Conservation (phyloP, 1,284 basidiomycete species). For the Melampsora americana region DNA sequence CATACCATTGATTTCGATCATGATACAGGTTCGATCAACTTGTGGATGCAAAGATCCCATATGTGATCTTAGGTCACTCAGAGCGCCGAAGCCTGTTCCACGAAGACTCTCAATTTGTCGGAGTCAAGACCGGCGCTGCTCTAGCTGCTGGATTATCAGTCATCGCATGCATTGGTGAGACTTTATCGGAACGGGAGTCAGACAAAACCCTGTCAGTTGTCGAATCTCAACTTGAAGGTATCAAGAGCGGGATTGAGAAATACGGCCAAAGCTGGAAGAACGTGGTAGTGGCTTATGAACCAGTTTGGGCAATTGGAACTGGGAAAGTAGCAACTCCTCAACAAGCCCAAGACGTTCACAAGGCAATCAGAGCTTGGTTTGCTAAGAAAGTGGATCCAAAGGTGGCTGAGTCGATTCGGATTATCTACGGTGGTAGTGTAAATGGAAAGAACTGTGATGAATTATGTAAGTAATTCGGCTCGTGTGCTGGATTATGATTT, state of each 20-base stretch:
- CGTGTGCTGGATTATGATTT: conserved; percentile 20
- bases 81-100: conserved; percentile 90
- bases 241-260: conserved; percentile 63
- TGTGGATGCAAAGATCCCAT: conserved; percentile 78
- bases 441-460: conserved; percentile 82
- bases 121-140: conserved; percentile 77
- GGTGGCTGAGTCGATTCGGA: conserved; percentile 73
- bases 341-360: conserved; percentile 86
- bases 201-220: conserved; percentile 76
- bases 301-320: conserved; percentile 98
- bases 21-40: conserved; percentile 65
- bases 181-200: conserved; percentile 79
- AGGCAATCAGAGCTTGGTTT: conserved; percentile 76
- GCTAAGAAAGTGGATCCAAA: conserved; percentile 64
- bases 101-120: conserved; percentile 79
- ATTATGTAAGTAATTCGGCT: conserved; percentile 63
- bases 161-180: conserved; percentile 96
- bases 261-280: conserved; percentile 75
- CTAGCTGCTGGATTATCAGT: conserved; percentile 72
- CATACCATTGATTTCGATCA: conserved; percentile 55
- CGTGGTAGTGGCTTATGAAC: conserved; percentile 61
- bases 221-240: conserved; percentile 75
- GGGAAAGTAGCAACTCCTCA: conserved; percentile 85
- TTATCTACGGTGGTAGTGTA: conserved; percentile 96
- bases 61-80: conserved; percentile 96